These are phyloP conservation scores for Petunia secreta DNA, from an alignment of 257 asterid species.

Conservation along the genomic window DNA sequence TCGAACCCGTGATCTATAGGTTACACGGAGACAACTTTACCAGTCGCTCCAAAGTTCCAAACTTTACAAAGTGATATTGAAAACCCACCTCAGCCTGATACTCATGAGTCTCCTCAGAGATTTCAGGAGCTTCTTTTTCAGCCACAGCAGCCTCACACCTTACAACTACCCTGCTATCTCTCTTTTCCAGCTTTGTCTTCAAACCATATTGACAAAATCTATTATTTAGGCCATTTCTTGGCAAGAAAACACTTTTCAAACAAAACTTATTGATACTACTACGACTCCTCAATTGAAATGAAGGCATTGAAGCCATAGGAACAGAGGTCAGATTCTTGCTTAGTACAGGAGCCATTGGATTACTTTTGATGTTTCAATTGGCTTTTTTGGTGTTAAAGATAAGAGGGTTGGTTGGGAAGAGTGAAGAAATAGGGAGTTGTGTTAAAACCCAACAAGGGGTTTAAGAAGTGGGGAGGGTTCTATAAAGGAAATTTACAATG, in stretches of 20 bases:
- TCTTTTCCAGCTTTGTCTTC: constrained; percentile 64
- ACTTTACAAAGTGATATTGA: not conserved
- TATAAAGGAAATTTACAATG: constrained; percentile 41
- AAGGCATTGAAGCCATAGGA: constrained; percentile 44
- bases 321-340: constrained; percentile 69
- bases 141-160: constrained; percentile 85
- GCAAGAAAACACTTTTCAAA: constrained; percentile 55
- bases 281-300: constrained; percentile 43
- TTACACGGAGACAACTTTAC: not conserved
- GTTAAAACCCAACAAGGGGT: constrained; percentile 44
- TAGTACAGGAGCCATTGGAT: constrained; percentile 68
- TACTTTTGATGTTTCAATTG: not conserved
- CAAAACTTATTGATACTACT: constrained; percentile 38
- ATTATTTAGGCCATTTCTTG: constrained; percentile 55
- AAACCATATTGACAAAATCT: constrained; percentile 53
- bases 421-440: constrained; percentile 21
- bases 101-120: constrained; percentile 66
- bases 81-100: constrained; percentile 87
- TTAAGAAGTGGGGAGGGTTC: constrained; percentile 65
- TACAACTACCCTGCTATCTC: constrained; percentile 59
- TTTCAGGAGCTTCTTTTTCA: constrained; percentile 80
- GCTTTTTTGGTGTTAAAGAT: constrained; percentile 19
- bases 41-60: not conserved
- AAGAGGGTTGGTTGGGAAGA: constrained; percentile 30
- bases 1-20: no score